Evolutionary conservation across 139 green algal species (phyloP).

Genomic region (Micromonas commoda): DNA sequence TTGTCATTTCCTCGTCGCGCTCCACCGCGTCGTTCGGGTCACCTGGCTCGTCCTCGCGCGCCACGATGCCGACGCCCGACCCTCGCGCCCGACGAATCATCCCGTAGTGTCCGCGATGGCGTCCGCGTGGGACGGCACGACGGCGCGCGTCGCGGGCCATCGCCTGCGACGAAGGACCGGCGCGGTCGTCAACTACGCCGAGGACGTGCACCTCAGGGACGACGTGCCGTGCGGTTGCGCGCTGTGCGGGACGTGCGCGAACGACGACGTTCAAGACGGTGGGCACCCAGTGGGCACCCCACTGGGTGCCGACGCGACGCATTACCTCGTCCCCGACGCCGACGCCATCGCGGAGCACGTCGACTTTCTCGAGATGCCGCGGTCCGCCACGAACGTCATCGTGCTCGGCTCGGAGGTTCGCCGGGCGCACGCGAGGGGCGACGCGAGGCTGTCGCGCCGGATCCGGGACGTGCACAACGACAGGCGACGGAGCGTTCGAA

Average conservation of each 20-base stretch:
- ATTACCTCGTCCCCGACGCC: conserved; percentile 1
- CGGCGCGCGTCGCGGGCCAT: neutral
- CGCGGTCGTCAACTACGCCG: neutral
- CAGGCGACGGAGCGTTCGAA: neutral
- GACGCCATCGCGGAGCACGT: neutral
- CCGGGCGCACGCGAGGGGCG: neutral
- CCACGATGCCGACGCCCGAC: no score
- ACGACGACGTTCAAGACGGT: neutral
- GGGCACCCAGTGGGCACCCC: neutral
- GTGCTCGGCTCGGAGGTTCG: neutral
- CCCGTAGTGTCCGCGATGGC: no score
- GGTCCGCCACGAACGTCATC: neutral
- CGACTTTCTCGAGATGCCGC: neutral
- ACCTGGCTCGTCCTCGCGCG: no score
- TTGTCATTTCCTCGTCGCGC: no score
- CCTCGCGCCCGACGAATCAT: no score
- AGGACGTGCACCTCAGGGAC: neutral
- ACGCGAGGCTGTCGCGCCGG: neutral
- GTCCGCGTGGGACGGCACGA: no score
- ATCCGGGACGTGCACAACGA: neutral
- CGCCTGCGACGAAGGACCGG: neutral
- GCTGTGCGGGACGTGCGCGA: neutral
- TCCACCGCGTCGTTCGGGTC: no score
- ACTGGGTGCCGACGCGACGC: neutral
- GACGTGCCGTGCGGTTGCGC: conserved; percentile 15